These are phyloP conservation scores for Leucoagaricus sp. DNA, from an alignment of 1,284 basidiomycete genomes.

Conservation along the genomic window DNA sequence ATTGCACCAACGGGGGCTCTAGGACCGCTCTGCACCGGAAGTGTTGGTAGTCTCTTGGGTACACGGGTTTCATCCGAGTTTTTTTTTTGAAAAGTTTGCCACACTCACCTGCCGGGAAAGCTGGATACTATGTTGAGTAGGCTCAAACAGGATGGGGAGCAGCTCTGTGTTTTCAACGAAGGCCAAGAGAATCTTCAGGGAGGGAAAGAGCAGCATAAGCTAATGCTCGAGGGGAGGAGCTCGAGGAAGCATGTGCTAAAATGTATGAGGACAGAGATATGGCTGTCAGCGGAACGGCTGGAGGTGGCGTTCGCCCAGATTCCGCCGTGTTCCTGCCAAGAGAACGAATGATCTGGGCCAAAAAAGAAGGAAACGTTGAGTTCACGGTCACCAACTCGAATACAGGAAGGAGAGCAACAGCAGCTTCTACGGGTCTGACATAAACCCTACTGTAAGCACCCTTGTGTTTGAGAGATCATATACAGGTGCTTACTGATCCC, in stretches of 20 bases:
- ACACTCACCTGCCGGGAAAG: slow-evolving; percentile 60
- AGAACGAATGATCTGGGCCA: slow-evolving; percentile 38
- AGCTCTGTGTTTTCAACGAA: slow-evolving; percentile 50
- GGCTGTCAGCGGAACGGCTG: slow-evolving; percentile 57
- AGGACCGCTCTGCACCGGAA: slow-evolving; percentile 40
- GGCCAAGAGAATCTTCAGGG: slow-evolving; percentile 50
- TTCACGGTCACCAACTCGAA: slow-evolving; percentile 61
- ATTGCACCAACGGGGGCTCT: slow-evolving; percentile 54
- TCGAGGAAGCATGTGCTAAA: slow-evolving; percentile 9
- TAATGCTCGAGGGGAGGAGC: slow-evolving; percentile 48
- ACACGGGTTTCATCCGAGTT: not conserved
- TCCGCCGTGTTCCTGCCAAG: not conserved
- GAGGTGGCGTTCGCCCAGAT: slow-evolving; percentile 33
- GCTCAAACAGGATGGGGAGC: slow-evolving; percentile 45
- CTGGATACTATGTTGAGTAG: slow-evolving; percentile 40
- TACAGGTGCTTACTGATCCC: slow-evolving; percentile 47
- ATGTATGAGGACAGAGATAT: slow-evolving; percentile 50
- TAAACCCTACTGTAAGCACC: slow-evolving; percentile 4
- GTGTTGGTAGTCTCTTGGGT: slow-evolving; percentile 42
- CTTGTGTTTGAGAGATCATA: not conserved
- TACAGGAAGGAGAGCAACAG: slow-evolving; percentile 55
- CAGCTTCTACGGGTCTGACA: slow-evolving; percentile 59
- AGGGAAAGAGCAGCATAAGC: slow-evolving; percentile 61
- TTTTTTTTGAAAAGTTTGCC: not conserved
- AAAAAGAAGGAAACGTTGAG: slow-evolving; percentile 42